Conservation (phyloP, 208 protist species). For the Endotrypanum monterogeii region DNA sequence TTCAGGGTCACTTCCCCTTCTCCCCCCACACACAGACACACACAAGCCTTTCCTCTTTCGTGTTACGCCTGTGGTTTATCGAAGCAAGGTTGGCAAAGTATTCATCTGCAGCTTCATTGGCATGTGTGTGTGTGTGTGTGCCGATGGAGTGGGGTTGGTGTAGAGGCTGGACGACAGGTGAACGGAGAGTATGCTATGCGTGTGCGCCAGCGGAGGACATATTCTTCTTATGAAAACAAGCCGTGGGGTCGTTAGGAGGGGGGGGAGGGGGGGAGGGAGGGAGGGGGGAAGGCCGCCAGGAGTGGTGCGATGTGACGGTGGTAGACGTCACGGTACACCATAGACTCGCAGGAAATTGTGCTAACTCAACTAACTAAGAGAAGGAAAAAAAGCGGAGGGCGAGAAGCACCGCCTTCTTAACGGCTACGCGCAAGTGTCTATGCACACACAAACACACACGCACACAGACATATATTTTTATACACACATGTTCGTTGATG, state of each 20-base stretch:
- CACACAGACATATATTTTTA: not conserved
- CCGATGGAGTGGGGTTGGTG: too few species aligned
- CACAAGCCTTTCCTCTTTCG: not conserved
- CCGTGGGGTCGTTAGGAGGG: not conserved
- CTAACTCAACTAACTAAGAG: not conserved
- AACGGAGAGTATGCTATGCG: not conserved
- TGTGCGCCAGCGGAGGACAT: not conserved
- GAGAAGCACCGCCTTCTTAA: not conserved
- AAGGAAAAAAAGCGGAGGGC: not conserved
- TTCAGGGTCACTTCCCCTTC: not conserved
- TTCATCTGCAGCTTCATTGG: not conserved
- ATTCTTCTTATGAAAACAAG: too few species aligned
- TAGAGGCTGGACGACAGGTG: not conserved
- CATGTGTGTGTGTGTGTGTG: conserved; percentile 6
- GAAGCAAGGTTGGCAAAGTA: not conserved
- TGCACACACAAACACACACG: not conserved
- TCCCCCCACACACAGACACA: not conserved
- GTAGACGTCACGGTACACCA: not conserved
- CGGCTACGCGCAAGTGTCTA: not conserved
- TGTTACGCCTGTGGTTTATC: too few species aligned
- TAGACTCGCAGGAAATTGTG: not conserved
- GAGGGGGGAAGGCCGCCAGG: not conserved
- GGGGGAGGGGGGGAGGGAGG: not conserved
- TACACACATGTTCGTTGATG: not conserved
- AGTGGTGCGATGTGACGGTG: not conserved